Evolutionary conservation across 768 basidiomycete species (phyloP), one percentile per base, ranked within the genome.

Genomic region (Collybia sordida): DNA sequence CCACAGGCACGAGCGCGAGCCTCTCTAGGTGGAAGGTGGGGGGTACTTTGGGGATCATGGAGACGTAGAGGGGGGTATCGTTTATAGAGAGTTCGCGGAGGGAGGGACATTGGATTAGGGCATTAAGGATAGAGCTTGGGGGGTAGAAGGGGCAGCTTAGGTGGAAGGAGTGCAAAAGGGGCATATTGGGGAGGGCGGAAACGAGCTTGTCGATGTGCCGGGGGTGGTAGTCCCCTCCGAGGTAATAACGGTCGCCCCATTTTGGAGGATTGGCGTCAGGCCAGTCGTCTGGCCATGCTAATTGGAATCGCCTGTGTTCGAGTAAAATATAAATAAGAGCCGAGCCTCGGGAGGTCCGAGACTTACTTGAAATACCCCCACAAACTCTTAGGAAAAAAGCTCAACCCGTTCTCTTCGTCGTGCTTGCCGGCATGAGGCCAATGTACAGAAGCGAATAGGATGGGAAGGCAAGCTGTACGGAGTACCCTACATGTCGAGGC

Each of bases 231-330:
- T 67, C 64, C 4, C 71, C 71, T 1, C 65, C 63, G 11, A 60
- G 47, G 28, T 67, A 67, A 49, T 64, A 67, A 38, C 63, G 65
- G 45, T 68, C 65, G 35, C 72, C 73, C 68, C 68, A 72, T n/a
- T 65, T 64, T 1, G 72, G 71, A 6, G 71, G 73, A 4, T 61
- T 59, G 9, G 69, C 56, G 42, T 76, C 74, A 3, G 70, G 69
- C 74, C 74, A 74, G 42, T 73, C 67, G 52, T 74, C 74, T 9
- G 74, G 74, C 74, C 74, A 76, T 36, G 69, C 60, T 3, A 76
- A 56, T 44, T 64, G 59, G 28, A 75, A 68, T 19, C 57, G 62
- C 52, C 74, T 74, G 48, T n/a, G n/a, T n/a, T n/a, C 3, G 34
- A 43, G 39, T 28, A 28, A 24, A 22, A n/a, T 47, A 42, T 21